A percentile compares a stretch with the other conserved stretches of the same genome.
phyloP scores from a whole-genome alignment of 768 basidiomycete genomes.

The Macrocybe gigantea region DNA sequence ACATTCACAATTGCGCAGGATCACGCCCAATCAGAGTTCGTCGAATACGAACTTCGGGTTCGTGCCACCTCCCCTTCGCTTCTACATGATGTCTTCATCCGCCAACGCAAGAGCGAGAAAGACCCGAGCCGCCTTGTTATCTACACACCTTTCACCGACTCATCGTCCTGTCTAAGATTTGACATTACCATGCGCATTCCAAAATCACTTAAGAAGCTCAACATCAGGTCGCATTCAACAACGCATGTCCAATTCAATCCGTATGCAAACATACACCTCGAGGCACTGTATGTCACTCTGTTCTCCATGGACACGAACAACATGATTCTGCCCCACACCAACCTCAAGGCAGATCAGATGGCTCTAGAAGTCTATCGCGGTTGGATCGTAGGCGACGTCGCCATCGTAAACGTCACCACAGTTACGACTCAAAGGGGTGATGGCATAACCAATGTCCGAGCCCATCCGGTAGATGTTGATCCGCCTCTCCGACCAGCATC shows the following conservation, averaged over 20 bases:
- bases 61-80: constrained; percentile 34
- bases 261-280: constrained; percentile 34
- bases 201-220: constrained; percentile 40
- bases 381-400: constrained; percentile 56
- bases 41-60: constrained; percentile 45
- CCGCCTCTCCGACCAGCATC: constrained; percentile 24
- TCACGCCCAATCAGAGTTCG: constrained; percentile 28
- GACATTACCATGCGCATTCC: constrained; percentile 50
- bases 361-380: constrained; percentile 44
- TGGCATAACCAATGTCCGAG: constrained; percentile 42
- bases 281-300: constrained; percentile 39
- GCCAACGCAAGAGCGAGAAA: constrained; percentile 27
- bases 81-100: constrained; percentile 31
- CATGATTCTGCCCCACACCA: constrained; percentile 40
- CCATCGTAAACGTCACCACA: constrained; percentile 33
- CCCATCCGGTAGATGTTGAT: constrained; percentile 30
- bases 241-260: constrained; percentile 47
- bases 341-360: constrained; percentile 32
- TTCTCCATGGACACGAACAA: constrained; percentile 29
- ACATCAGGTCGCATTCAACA: constrained; percentile 34
- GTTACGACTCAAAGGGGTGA: constrained; percentile 46
- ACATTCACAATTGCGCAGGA: constrained; percentile 45
- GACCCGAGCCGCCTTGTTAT: constrained; percentile 28
- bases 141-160: constrained; percentile 24
- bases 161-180: constrained; percentile 42